Evolutionary conservation across 2,329 filamentous ascomycete genomes (phyloP).

Genomic region (Dothideomycetidae sp.): DNA sequence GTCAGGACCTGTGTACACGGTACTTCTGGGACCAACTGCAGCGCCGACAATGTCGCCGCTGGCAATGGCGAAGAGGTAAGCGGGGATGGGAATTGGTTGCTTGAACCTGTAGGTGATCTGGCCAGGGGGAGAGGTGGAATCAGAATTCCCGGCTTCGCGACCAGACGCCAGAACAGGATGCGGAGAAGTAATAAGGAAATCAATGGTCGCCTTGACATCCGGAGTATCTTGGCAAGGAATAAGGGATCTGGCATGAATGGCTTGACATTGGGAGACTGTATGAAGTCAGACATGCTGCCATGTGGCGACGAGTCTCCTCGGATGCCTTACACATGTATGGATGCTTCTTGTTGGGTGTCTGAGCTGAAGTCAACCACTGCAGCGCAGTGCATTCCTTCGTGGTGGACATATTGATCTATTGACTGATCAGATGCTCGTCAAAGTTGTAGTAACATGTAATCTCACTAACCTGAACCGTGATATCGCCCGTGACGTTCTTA

Average conservation of each 20-base stretch:
- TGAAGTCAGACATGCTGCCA: too few species aligned
- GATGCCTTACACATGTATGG: constrained; percentile 64
- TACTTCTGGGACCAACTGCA: constrained; percentile 71
- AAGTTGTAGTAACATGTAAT: not conserved
- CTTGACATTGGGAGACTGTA: constrained; percentile 79
- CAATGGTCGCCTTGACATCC: constrained; percentile 90
- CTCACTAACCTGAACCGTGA: constrained; percentile 33
- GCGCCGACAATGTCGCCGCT: constrained; percentile 70
- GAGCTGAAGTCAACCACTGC: constrained; percentile 86
- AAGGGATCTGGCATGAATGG: constrained; percentile 83
- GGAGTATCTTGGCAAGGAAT: constrained; percentile 97
- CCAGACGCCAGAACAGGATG: constrained; percentile 88
- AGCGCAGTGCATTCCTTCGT: constrained; percentile 81
- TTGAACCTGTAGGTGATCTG: constrained; percentile 66
- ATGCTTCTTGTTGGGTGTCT: constrained; percentile 90
- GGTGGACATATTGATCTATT: constrained; percentile 57
- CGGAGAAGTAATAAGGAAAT: constrained; percentile 73
- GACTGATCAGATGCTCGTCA: not conserved
- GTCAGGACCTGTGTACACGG: constrained; percentile 77
- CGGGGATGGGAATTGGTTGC: constrained; percentile 83
- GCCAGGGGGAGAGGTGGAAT: constrained; percentile 37
- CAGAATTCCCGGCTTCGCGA: constrained; percentile 42
- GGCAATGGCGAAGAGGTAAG: constrained; percentile 88
- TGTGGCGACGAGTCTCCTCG: constrained; percentile 3
- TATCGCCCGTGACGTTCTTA: constrained; percentile 25